A percentile compares a stretch with the other conserved stretches of the same genome.
phyloP scores from a whole-genome alignment of 192 early-diverging fungal species.

The Gaertneriomyces sp. region DNA sequence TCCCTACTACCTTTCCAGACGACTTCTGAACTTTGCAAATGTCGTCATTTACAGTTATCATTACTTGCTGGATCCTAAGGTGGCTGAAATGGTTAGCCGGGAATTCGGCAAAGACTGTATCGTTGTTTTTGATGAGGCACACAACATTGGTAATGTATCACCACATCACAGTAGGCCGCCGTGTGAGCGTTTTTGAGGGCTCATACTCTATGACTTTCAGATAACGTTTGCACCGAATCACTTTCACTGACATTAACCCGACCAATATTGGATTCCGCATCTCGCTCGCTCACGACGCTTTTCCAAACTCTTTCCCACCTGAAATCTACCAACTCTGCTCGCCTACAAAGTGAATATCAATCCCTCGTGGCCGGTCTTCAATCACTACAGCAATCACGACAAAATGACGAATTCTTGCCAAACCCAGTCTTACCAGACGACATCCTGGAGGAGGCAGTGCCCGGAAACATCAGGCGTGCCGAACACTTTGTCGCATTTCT shows the following conservation, averaged over 20 bases:
- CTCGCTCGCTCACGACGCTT: background rate
- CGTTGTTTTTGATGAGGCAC: slow-evolving; percentile 99
- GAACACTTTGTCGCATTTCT: slow-evolving; percentile 99
- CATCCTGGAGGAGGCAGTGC: slow-evolving; percentile 86
- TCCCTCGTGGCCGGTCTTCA: slow-evolving; percentile 85
- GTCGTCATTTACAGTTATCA: slow-evolving; percentile 99
- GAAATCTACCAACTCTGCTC: slow-evolving; percentile 83
- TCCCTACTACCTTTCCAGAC: slow-evolving; percentile 90
- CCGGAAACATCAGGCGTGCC: slow-evolving; percentile 94
- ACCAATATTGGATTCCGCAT: slow-evolving; percentile 74
- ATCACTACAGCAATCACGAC: slow-evolving; percentile 65
- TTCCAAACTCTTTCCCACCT: slow-evolving; percentile 29
- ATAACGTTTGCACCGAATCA: slow-evolving; percentile 98
- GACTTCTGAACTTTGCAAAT: slow-evolving; percentile 79
- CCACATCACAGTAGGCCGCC: too few relatives aligned
- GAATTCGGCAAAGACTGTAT: slow-evolving; percentile 92
- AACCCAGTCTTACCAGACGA: slow-evolving; percentile 97
- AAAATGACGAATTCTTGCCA: slow-evolving; percentile 83
- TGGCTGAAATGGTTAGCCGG: slow-evolving; percentile 94
- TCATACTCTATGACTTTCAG: slow-evolving; percentile 35
- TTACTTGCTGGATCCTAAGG: slow-evolving; percentile 99
- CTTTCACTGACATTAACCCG: slow-evolving; percentile 91
- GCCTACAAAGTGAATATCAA: slow-evolving; percentile 85
- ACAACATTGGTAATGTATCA: slow-evolving; percentile 81
- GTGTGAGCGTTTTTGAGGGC: too few relatives aligned